Conservation (phyloP, 371 early-diverging fungal genomes). For the Capillidium rhysosporum region DNA sequence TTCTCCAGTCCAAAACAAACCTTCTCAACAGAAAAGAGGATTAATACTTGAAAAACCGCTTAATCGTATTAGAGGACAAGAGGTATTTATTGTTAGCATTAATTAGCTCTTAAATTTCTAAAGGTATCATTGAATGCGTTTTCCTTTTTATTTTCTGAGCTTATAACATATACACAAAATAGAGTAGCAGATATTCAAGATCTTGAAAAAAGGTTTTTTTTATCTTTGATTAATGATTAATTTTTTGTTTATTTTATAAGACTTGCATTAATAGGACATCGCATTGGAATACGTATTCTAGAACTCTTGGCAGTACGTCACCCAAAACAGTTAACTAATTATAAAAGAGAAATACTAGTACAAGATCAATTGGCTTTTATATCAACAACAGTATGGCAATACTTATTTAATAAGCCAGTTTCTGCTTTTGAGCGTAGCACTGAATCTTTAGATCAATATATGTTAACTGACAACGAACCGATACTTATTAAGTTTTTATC, state of each 20-base stretch:
- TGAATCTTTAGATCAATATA: constrained; percentile 89
- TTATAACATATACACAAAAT: constrained; percentile 89
- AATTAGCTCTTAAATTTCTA: background rate
- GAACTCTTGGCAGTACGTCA: constrained; percentile 79
- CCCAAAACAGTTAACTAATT: constrained; percentile 13
- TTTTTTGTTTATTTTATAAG: background rate
- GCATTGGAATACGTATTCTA: constrained; percentile 69
- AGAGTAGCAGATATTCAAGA: constrained; percentile 84
- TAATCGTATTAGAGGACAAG: background rate
- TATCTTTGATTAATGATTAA: background rate
- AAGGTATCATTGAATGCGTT: constrained; percentile 64
- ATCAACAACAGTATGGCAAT: constrained; percentile 80
- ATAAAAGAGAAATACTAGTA: constrained; percentile 57
- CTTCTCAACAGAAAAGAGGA: background rate
- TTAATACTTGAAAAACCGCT: background rate
- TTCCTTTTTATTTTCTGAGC: constrained; percentile 82
- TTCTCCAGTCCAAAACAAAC: background rate
- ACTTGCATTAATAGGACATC: constrained; percentile 77
- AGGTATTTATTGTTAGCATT: background rate
- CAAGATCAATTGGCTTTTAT: constrained; percentile 78
- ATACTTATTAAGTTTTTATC: constrained; percentile 70
- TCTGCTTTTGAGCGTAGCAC: constrained; percentile 86
- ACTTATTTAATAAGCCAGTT: constrained; percentile 80
- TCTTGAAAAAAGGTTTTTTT: constrained; percentile 59
- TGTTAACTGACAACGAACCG: constrained; percentile 94